phyloP scores from a whole-genome alignment of 2,329 filamentous ascomycete species.

The Pseudogymnoascus sp. region DNA sequence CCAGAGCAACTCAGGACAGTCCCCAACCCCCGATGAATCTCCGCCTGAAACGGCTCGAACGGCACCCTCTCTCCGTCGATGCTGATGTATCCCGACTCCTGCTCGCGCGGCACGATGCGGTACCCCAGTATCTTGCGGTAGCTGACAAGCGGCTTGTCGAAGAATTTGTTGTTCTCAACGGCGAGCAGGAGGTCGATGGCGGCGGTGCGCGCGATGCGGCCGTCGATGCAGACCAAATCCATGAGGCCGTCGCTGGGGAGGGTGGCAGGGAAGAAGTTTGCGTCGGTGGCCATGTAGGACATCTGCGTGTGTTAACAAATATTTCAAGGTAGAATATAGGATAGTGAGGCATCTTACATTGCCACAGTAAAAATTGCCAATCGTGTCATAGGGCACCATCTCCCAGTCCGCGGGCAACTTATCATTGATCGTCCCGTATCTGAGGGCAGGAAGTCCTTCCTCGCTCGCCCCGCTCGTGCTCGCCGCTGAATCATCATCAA shows the following conservation, averaged over 20 bases:
- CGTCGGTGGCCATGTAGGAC: constrained; percentile 80
- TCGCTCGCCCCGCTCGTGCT: constrained; percentile 25
- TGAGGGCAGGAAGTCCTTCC: constrained; percentile 60
- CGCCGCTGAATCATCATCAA: constrained; percentile 28
- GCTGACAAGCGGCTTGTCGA: constrained; percentile 68
- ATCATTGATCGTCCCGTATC: constrained; percentile 74
- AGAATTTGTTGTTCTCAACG: constrained; percentile 67
- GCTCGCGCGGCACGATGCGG: constrained; percentile 68
- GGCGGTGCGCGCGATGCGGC: constrained; percentile 60
- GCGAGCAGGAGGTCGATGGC: constrained; percentile 63
- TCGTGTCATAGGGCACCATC: constrained; percentile 61
- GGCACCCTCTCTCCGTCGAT: constrained; percentile 86
- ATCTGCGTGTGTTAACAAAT: constrained; percentile 46
- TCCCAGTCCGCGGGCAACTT: constrained; percentile 72
- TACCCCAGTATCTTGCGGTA: constrained; percentile 87
- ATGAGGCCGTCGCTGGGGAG: constrained; percentile 77
- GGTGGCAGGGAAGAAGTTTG: constrained; percentile 80
- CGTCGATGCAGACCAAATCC: constrained; percentile 76
- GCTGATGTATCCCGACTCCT: constrained; percentile 75
- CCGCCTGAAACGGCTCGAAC: constrained; percentile 84
- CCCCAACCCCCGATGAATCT: constrained; percentile 75
- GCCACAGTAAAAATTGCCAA: constrained; percentile 90
- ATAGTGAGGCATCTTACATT: constrained; percentile 51
- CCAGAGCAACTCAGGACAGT: constrained; percentile 74
- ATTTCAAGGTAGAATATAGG: background rate